phyloP scores from a whole-genome alignment of 495 filamentous ascomycete genomes.

The Rostrohypoxylon terebratum region DNA sequence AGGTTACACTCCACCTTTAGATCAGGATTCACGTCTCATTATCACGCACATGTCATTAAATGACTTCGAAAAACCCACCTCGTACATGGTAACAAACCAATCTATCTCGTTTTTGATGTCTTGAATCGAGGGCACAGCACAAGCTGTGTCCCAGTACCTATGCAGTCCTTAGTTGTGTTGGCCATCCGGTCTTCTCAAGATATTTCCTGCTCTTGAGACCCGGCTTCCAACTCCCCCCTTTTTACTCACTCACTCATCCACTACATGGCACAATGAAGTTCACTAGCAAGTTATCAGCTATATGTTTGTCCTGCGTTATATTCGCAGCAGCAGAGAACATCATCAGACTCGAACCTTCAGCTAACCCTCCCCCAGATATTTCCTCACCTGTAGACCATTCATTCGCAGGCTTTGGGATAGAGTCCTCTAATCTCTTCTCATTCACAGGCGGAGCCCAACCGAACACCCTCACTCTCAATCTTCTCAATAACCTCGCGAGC shows the following conservation, averaged over 20 bases:
- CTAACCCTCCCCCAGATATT: constrained; percentile 17
- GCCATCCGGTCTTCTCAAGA: not conserved
- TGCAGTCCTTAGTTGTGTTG: not conserved
- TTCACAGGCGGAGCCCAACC: constrained; percentile 47
- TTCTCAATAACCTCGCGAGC: constrained; percentile 54
- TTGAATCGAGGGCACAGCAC: not conserved
- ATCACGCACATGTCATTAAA: constrained; percentile 13
- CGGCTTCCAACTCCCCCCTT: not conserved
- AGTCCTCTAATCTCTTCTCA: constrained; percentile 57
- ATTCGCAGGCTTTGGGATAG: constrained; percentile 57
- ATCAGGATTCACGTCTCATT: constrained; percentile 25
- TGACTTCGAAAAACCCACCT: constrained; percentile 3
- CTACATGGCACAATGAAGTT: constrained; percentile 12
- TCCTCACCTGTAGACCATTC: constrained; percentile 32
- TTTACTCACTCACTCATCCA: not conserved
- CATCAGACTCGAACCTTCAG: constrained; percentile 25
- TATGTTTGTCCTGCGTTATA: constrained; percentile 1
- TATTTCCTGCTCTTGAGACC: not conserved
- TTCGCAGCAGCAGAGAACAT: constrained; percentile 9
- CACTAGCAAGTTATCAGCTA: not conserved
- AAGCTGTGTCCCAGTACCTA: not conserved
- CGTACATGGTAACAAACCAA: not conserved
- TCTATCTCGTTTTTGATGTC: not conserved
- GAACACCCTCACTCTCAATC: constrained; percentile 51
- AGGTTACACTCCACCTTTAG: constrained; percentile 27